These are phyloP conservation scores for Calycina herbarum DNA, from an alignment of 2,329 filamentous ascomycete genomes.

Conservation along the genomic window DNA sequence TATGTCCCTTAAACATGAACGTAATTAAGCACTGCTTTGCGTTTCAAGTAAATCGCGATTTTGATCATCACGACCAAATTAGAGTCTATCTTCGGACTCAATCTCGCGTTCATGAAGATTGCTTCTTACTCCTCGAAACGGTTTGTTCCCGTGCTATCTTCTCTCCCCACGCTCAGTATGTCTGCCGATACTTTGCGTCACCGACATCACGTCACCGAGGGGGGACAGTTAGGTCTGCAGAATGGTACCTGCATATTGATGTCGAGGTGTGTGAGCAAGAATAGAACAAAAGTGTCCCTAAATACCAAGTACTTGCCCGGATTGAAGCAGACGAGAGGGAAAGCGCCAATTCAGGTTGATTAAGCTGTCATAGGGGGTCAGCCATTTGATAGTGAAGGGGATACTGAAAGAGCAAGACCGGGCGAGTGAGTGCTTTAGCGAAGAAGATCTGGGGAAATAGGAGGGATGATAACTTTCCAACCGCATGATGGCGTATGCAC, in stretches of 20 bases:
- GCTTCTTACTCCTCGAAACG: background rate
- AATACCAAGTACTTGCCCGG: background rate
- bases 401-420: background rate
- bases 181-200: constrained; percentile 3
- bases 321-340: background rate
- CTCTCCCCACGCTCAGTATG: background rate
- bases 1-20: background rate
- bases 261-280: constrained; percentile 3
- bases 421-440: constrained; percentile 1
- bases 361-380: constrained; percentile 2
- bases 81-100: background rate
- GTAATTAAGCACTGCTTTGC: background rate
- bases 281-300: constrained; percentile 5
- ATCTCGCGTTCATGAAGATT: background rate
- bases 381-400: background rate
- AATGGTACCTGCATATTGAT: constrained; percentile 5
- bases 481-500: background rate
- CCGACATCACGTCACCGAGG: constrained; percentile 5
- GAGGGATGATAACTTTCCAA: background rate
- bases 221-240: background rate
- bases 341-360: background rate
- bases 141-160: background rate
- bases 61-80: background rate
- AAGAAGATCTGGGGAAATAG: constrained; percentile 15
- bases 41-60: background rate